These are phyloP conservation scores for Penicillium simplicissimum DNA, from an alignment of 495 filamentous ascomycete genomes.

Conservation along the genomic window DNA sequence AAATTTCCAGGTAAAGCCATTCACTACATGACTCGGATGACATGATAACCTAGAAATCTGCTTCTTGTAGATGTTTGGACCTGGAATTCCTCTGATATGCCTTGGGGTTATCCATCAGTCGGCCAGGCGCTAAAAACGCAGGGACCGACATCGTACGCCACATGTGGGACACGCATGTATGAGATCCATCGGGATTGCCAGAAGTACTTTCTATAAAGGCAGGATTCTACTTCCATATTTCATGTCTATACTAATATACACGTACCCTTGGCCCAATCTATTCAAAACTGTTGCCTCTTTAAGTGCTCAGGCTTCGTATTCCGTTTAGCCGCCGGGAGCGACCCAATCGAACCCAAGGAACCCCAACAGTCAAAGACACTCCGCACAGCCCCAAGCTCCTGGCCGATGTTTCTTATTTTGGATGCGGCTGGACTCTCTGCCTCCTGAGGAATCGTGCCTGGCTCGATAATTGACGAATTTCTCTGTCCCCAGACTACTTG, in stretches of 20 bases:
- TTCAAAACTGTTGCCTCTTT: not conserved
- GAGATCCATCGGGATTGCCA: not conserved
- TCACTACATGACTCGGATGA: not conserved
- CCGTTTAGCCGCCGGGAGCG: slow-evolving; percentile 16
- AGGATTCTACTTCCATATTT: too few species aligned
- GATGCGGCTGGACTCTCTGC: not conserved
- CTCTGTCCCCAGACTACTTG: not conserved
- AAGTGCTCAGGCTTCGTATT: slow-evolving; percentile 11
- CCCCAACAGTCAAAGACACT: not conserved
- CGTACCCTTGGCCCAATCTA: not conserved
- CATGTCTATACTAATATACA: not conserved
- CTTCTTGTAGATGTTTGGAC: not conserved
- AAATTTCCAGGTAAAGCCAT: not conserved
- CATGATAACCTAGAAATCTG: not conserved
- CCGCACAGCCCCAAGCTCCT: slow-evolving; percentile 16
- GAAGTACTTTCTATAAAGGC: not conserved
- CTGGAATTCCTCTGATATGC: not conserved
- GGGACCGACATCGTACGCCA: slow-evolving; percentile 17
- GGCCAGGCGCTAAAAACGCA: slow-evolving; percentile 13
- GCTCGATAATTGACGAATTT: not conserved
- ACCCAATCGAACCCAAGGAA: slow-evolving; percentile 10
- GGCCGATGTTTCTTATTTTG: slow-evolving; percentile 20
- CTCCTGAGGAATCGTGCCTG: not conserved
- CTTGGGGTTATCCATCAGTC: not conserved
- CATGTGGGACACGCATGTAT: slow-evolving; percentile 12